These are phyloP conservation scores for Phytopythium mirpurense DNA, from an alignment of 352 stramenopile species.

Conservation along the genomic window DNA sequence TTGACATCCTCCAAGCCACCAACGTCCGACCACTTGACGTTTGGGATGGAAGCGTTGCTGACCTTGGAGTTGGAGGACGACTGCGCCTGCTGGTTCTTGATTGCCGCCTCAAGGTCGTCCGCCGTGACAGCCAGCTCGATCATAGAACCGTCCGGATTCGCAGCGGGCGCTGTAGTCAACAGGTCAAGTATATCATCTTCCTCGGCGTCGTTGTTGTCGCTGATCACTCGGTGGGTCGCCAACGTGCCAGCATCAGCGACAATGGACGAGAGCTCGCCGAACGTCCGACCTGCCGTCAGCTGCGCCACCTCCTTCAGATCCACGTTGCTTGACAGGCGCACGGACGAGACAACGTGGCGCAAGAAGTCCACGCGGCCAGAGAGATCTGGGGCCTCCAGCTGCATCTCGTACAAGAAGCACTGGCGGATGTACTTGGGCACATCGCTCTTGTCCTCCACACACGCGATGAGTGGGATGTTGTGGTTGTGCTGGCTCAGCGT, in stretches of 20 bases:
- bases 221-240: constrained; percentile 38
- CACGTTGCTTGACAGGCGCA: constrained; percentile 37
- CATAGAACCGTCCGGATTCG: background rate
- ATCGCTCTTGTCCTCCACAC: constrained; percentile 70
- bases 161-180: background rate
- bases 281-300: constrained; percentile 64
- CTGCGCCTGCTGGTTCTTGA: constrained; percentile 64
- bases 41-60: constrained; percentile 81
- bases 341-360: constrained; percentile 29
- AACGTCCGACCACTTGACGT: constrained; percentile 98
- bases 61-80: constrained; percentile 54
- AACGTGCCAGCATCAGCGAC: constrained; percentile 51
- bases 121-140: constrained; percentile 18
- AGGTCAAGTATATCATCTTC: constrained; percentile 21
- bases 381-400: constrained; percentile 58
- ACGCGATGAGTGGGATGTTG: constrained; percentile 69
- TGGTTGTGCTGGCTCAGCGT: constrained; percentile 39
- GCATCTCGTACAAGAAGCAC: constrained; percentile 76
- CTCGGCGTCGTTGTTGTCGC: constrained; percentile 15
- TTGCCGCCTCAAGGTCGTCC: constrained; percentile 43
- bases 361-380: constrained; percentile 49
- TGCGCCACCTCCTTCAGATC: constrained; percentile 57
- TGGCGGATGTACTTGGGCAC: constrained; percentile 79
- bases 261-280: constrained; percentile 64
- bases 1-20: constrained; percentile 99